Conservation (phyloP, 768 basidiomycete genomes). For the Ramaria rubella region DNA sequence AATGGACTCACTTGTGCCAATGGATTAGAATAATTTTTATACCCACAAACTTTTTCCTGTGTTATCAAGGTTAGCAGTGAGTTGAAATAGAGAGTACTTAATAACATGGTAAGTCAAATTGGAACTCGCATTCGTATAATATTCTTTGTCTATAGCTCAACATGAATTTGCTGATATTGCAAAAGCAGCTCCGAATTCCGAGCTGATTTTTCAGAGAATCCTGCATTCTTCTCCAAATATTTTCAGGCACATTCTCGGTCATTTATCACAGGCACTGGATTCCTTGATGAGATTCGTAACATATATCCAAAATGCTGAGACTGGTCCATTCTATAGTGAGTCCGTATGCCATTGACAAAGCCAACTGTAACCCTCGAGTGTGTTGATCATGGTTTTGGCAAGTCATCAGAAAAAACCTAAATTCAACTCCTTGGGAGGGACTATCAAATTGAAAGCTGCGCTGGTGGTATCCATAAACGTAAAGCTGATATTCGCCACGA, state of each 20-base stretch:
- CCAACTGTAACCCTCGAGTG: conserved; percentile 44
- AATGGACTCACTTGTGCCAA: conserved; percentile 60
- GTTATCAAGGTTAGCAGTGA: too few relatives aligned
- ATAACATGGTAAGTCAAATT: too few relatives aligned
- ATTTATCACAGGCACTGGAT: not conserved
- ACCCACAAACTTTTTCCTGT: too few relatives aligned
- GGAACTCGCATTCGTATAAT: too few relatives aligned
- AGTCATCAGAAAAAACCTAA: conserved; percentile 47
- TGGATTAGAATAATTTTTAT: conserved; percentile 33
- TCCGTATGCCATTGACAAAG: too few relatives aligned
- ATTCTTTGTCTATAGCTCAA: too few relatives aligned
- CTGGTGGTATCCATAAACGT: conserved; percentile 45
- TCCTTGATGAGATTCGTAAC: not conserved
- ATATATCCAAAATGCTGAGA: not conserved
- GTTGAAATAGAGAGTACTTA: too few relatives aligned
- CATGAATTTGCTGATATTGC: too few relatives aligned
- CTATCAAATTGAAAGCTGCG: conserved; percentile 45
- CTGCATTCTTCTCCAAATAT: not conserved
- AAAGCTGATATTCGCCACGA: conserved; percentile 48
- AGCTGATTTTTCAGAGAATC: too few relatives aligned
- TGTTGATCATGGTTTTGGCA: conserved; percentile 58
- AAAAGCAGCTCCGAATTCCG: too few relatives aligned
- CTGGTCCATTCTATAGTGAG: not conserved
- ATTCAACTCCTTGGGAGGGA: conserved; percentile 50
- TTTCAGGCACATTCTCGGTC: not conserved